Percentiles rank a stretch among this genome's conserved stretches.
phyloP scores from a whole-genome alignment of 164 flowering plant species.

The Berberis thunbergii region DNA sequence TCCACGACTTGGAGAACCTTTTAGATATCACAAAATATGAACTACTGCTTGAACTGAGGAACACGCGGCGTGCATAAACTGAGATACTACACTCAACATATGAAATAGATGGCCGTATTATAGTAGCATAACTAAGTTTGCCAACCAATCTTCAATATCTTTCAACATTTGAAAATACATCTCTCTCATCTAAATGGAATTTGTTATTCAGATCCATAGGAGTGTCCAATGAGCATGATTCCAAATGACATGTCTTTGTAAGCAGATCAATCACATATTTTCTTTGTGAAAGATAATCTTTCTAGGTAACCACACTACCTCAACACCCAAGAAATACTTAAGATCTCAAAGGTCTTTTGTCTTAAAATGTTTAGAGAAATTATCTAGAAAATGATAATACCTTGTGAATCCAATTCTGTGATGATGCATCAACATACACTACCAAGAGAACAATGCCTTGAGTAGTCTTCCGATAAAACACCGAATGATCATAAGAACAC shows the following conservation, averaged over 20 bases:
- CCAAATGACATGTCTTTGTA: neutral
- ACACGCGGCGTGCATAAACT: no score
- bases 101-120: neutral
- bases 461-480: neutral
- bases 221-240: neutral
- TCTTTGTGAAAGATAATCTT: neutral
- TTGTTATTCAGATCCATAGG: neutral
- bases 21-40: neutral
- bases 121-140: neutral
- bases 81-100: no score
- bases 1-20: neutral
- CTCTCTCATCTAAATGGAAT: no score
- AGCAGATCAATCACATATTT: neutral
- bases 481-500: neutral
- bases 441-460: neutral
- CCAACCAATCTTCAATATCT: neutral
- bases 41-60: neutral
- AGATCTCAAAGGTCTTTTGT: neutral
- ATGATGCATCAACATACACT: neutral
- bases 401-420: neutral
- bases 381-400: neutral
- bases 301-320: neutral
- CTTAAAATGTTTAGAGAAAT: neutral
- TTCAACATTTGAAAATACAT: no score
- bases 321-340: slow-evolving; percentile 1